Conservation (phyloP, 2,329 filamentous ascomycete species). For the Tolypocladium tundrense region DNA sequence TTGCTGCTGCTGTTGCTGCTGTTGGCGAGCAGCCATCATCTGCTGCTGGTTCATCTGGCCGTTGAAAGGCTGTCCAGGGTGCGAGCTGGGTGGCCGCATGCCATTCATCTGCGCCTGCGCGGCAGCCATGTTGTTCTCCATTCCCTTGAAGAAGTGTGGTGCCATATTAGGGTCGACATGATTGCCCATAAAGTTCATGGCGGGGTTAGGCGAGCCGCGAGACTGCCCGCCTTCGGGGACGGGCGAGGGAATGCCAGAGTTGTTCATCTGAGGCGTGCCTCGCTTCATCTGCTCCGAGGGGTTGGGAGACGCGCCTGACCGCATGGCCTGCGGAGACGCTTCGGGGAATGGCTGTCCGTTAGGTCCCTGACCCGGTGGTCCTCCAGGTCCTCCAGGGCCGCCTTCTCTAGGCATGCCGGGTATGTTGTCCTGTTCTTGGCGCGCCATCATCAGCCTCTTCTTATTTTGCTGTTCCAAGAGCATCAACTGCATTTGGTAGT, state of each 20-base stretch:
- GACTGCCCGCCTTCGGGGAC: conserved; percentile 60
- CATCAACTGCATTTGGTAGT: conserved; percentile 88
- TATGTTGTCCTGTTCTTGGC: conserved; percentile 62
- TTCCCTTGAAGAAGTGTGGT: conserved; percentile 48
- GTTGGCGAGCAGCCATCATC: conserved; percentile 42
- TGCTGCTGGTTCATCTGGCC: conserved; percentile 50
- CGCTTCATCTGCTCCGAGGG: conserved; percentile 72
- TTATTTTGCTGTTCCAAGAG: conserved; percentile 80
- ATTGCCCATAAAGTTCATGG: conserved; percentile 52
- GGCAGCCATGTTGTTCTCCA: conserved; percentile 44
- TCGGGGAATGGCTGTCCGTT: conserved; percentile 57
- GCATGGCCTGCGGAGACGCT: conserved; percentile 58
- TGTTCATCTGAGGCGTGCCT: conserved; percentile 62
- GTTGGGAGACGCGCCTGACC: conserved; percentile 65
- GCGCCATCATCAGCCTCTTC: conserved; percentile 74
- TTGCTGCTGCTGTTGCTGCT: conserved; percentile 22
- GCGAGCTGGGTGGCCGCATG: conserved; percentile 60
- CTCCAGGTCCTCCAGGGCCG: conserved; percentile 40
- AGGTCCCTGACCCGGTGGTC: conserved; percentile 42
- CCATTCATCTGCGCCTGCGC: conserved; percentile 47
- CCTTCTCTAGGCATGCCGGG: conserved; percentile 39
- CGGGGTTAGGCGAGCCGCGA: conserved; percentile 52
- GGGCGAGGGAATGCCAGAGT: conserved; percentile 58
- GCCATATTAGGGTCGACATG: conserved; percentile 53
- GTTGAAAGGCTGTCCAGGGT: conserved; percentile 49